phyloP scores from a whole-genome alignment of 2,329 filamentous ascomycete genomes.

The Alternaria incomplexa region DNA sequence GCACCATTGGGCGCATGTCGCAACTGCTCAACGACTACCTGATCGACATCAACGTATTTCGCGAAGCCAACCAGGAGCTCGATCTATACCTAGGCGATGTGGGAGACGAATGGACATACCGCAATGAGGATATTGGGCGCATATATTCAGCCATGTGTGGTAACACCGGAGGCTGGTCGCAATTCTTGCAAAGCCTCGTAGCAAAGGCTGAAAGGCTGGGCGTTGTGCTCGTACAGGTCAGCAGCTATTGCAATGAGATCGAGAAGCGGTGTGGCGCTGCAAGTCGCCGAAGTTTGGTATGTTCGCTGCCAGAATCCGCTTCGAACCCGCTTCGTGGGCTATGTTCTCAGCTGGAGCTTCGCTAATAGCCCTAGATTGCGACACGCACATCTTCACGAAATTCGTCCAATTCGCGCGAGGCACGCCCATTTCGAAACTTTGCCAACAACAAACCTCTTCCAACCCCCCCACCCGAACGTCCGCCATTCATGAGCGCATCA shows the following conservation, averaged over 20 bases:
- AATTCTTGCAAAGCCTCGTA: conserved; percentile 78
- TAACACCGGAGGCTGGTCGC: conserved; percentile 89
- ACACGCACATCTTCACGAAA: conserved; percentile 48
- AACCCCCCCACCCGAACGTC: conserved; percentile 38
- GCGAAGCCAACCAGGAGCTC: conserved; percentile 77
- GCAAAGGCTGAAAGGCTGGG: conserved; percentile 74
- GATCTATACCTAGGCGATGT: conserved; percentile 75
- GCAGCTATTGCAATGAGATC: conserved; percentile 82
- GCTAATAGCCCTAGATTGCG: conserved; percentile 38
- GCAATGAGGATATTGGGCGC: conserved; percentile 66
- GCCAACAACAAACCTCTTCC: conserved; percentile 46
- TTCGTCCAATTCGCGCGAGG: conserved; percentile 43
- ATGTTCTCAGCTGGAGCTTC: not conserved
- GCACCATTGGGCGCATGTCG: conserved; percentile 82
- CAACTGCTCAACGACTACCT: conserved; percentile 76
- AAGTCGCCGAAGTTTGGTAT: conserved; percentile 77
- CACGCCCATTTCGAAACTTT: conserved; percentile 41
- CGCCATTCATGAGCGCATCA: conserved; percentile 31
- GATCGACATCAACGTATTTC: conserved; percentile 78
- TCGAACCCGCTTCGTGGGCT: not conserved
- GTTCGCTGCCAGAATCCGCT: conserved; percentile 31
- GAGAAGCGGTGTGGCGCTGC: conserved; percentile 83
- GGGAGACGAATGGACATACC: conserved; percentile 64
- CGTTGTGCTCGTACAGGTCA: conserved; percentile 72
- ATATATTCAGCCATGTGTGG: conserved; percentile 91